Percentiles rank a stretch among this genome's conserved stretches.
Conservation (phyloP, 495 filamentous ascomycete genomes). For the Aspergillus indologenus region DNA sequence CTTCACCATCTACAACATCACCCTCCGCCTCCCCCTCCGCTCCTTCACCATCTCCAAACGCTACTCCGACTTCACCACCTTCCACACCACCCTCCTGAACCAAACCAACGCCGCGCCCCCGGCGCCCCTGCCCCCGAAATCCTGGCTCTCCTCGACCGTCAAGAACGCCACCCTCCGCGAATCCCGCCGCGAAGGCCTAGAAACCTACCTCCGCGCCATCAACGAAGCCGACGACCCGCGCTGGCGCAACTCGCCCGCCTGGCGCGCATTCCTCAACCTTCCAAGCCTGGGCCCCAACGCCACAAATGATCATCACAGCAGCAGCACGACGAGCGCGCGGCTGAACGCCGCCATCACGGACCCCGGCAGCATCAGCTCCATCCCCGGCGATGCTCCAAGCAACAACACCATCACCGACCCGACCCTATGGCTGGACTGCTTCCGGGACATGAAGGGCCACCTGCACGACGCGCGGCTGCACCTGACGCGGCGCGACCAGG, state of each 20-base stretch:
- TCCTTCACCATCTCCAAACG: conserved; percentile 87
- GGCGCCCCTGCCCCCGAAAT: conserved; percentile 69
- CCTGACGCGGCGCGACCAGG: conserved; percentile 73
- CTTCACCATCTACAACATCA: conserved; percentile 91
- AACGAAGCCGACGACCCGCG: conserved; percentile 69
- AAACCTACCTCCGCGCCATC: conserved; percentile 78
- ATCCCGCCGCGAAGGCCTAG: conserved; percentile 69
- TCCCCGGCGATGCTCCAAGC: neutral
- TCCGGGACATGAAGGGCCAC: conserved; percentile 75
- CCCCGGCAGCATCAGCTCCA: conserved; percentile 31
- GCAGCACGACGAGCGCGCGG: conserved; percentile 33
- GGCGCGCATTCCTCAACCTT: conserved; percentile 84
- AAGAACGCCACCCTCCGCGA: conserved; percentile 75
- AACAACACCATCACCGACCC: conserved; percentile 62
- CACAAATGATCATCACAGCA: neutral
- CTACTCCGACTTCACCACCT: conserved; percentile 84
- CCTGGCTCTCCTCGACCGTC: conserved; percentile 81
- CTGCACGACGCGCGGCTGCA: conserved; percentile 78
- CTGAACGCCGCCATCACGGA: conserved; percentile 44
- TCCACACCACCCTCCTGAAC: conserved; percentile 66
- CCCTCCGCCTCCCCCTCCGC: conserved; percentile 79
- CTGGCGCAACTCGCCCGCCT: conserved; percentile 82
- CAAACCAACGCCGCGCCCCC: conserved; percentile 63
- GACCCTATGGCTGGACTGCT: conserved; percentile 80
- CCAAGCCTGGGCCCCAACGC: conserved; percentile 42